These are phyloP conservation scores for Pythium vanterpoolii DNA, from an alignment of 352 stramenopile species.

Conservation along the genomic window DNA sequence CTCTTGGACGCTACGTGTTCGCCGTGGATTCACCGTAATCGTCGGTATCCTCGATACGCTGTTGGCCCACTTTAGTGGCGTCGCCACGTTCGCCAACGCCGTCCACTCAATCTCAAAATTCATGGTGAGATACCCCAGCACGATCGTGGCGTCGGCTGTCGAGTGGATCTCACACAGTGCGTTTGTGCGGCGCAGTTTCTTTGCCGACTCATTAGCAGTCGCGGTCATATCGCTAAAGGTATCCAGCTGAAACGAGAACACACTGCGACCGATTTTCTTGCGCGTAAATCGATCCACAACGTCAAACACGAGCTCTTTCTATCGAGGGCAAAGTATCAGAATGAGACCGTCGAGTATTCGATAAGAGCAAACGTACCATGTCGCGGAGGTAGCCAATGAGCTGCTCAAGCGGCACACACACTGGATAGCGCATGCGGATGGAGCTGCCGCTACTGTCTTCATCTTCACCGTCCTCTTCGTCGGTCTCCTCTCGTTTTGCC, in stretches of 20 bases:
- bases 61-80: slow-evolving; percentile 23
- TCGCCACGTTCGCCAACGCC: background rate
- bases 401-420: slow-evolving; percentile 29
- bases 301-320: slow-evolving; percentile 51
- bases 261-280: slow-evolving; percentile 36
- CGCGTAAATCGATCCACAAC: slow-evolving; percentile 52
- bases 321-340: background rate
- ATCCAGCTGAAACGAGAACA: slow-evolving; percentile 14
- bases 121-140: slow-evolving; percentile 23
- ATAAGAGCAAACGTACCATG: slow-evolving; percentile 30
- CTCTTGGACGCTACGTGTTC: background rate
- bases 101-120: slow-evolving; percentile 27
- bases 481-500: background rate
- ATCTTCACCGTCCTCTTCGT: slow-evolving; percentile 3
- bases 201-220: slow-evolving; percentile 10
- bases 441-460: slow-evolving; percentile 12
- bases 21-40: slow-evolving; percentile 17
- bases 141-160: background rate
- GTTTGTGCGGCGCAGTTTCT: slow-evolving; percentile 41
- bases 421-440: slow-evolving; percentile 45
- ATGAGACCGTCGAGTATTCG: background rate
- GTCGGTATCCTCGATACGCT: background rate
- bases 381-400: slow-evolving; percentile 58
- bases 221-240: background rate
- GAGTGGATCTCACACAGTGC: slow-evolving; percentile 24